Base-by-base conservation (phyloP, 2,329 filamentous ascomycete genomes). In the Aspergillus udagawae region DNA sequence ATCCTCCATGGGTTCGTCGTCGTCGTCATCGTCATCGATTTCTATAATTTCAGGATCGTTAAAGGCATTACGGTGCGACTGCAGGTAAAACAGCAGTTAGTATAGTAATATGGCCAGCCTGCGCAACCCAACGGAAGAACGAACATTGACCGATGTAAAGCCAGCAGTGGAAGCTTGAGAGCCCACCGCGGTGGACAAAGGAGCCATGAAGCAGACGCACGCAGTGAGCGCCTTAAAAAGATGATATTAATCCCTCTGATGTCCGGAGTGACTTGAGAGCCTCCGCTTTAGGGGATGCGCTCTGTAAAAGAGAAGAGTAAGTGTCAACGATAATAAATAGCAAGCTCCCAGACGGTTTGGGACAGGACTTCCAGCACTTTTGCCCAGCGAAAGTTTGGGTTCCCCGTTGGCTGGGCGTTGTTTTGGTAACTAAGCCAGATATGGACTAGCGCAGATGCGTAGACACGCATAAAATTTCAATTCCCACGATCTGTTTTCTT, bases 31-130 rank as follows among this genome's bases (percentile, higher is more conserved):
- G 29, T 74, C 71, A 44, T 74, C 71, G 47, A 77, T 74, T 54
- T 70, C 73, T 60, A 77, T 75, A 25, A 76, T 62, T 57, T 75
- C 75, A 3, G 69, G 63, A 51, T 69, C 64, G 54, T 71, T 66
- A 7, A 63, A 58, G 45, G 60, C 53, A 61, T 64, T 54, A 48
- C 57, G 52, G 27, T 59, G 60, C 49, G 53, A 35, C 51, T 60
- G 56, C 67, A 56, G 14, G 51, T 25, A 35, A 35, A 48, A 29
- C 38, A 58, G 59, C 48, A 59, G 41, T 60, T 53, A 63, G 55
- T 53, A 59, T 54, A 49, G 20, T 38, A 38, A 45, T 49, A 51
- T 27, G 23, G 52, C 53, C 52, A 61, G 56, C 55, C 41, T 53
- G 58, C 52, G 58, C 59, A 52, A 55, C 52, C 42, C 54, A 56